These are phyloP conservation scores for Penicillium sp. DNA, from an alignment of 2,329 filamentous ascomycete genomes.

Conservation along the genomic window DNA sequence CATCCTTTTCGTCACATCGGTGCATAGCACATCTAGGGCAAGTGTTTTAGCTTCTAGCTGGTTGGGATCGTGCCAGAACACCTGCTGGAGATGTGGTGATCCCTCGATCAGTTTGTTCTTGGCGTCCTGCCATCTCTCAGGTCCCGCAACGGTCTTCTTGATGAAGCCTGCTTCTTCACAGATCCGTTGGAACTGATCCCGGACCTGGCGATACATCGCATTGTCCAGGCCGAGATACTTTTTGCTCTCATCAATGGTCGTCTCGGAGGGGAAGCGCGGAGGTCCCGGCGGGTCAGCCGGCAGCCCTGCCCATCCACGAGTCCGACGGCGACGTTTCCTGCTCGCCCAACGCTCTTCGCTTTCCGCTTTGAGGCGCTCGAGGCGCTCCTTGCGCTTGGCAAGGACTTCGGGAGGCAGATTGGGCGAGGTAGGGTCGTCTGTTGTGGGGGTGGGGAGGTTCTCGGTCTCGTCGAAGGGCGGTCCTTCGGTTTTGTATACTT, in stretches of 20 bases:
- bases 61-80: conserved; percentile 53
- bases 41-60: conserved; percentile 55
- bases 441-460: no score
- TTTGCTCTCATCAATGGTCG: conserved; percentile 70
- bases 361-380: conserved; percentile 49
- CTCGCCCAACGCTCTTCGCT: conserved; percentile 55
- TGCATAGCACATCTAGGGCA: conserved; percentile 69
- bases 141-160: conserved; percentile 67
- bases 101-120: conserved; percentile 60
- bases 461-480: no score
- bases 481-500: conserved; percentile 30
- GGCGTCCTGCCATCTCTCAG: conserved; percentile 62
- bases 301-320: conserved; percentile 58
- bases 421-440: conserved; percentile 20
- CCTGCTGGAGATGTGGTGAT: conserved; percentile 53
- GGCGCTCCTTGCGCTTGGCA: conserved; percentile 47
- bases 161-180: conserved; percentile 58
- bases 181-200: conserved; percentile 60
- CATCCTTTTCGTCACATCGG: conserved; percentile 72
- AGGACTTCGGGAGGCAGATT: conserved; percentile 42
- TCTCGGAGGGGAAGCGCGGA: conserved; percentile 71
- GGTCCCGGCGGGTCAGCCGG: conserved; percentile 60
- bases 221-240: conserved; percentile 57
- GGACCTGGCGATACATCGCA: conserved; percentile 54
- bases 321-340: conserved; percentile 60